Base-by-base conservation (phyloP, 2,329 filamentous ascomycete genomes). In the Exserohilum turcica region DNA sequence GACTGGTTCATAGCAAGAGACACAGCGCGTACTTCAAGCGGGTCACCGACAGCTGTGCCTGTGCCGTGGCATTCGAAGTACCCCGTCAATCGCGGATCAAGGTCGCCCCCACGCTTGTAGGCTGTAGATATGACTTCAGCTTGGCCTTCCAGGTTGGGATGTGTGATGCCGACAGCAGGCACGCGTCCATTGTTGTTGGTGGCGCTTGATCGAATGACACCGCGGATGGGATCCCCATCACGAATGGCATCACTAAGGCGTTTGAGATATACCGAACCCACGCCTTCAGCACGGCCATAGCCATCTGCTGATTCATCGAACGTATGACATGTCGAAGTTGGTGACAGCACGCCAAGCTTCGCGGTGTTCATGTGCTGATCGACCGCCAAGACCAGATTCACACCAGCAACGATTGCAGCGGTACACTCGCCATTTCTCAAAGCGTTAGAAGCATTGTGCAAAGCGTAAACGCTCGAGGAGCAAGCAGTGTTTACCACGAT, bases 181-280 rank as follows among this genome's bases (percentile, higher is more conserved):
- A 7, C 18, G 5, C 13, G 21, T 6, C 67, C 67, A 35, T 59
- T 45, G 15, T 35, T 24, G 37, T 63, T 59, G 29, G 33, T 35
- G 6, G 59, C 66, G 5, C 62, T 56, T 1, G 59, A 61, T 5
- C 67, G 59, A 43, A 75, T 67, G 12, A 74, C 56, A 3, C 68
- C 67, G 3, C 69, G 53, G 32, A 75, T 67, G 0, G 66, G 64
- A 44, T 74, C 64, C 0, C 61, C 50, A 32, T 73, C 68, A 9
- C 57, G 46, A 3, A 75, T 43, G 2, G 71, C 72, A 42, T 64
- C 62, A 6, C 53, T 33, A 2, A 75, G 52, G 2, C 56, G 55
- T 54, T 75, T 72, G 0, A 75, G 27, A 8, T 66, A 51, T 5
- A 75, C 31, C 5, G 37, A 44, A 4, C 56, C 63, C 1, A 72